Conservation (phyloP, 768 basidiomycete species). For the Kwoniella bestiolae region DNA sequence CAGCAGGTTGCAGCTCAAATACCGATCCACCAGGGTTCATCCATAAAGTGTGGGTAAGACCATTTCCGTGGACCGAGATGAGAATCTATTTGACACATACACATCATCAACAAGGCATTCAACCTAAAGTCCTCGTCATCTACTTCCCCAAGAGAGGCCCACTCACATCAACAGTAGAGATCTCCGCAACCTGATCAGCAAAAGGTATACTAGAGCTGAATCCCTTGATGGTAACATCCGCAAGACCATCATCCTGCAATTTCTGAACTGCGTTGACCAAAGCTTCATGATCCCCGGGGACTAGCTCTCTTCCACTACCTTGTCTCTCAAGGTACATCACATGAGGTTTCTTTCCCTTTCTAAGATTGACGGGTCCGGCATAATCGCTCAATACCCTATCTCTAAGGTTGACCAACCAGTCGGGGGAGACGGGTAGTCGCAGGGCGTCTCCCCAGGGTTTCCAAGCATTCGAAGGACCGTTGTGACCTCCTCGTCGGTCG, state of each 20-base stretch:
- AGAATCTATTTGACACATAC: slow-evolving; percentile 26
- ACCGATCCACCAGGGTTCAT: slow-evolving; percentile 36
- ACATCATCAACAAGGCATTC: too few relatives aligned
- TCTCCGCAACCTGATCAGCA: slow-evolving; percentile 35
- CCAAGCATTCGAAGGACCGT: slow-evolving; percentile 30
- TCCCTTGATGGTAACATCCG: slow-evolving; percentile 35
- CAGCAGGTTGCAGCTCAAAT: slow-evolving; percentile 31
- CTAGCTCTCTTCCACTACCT: slow-evolving; percentile 24
- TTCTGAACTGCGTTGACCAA: slow-evolving; percentile 25
- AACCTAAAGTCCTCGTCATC: too few relatives aligned
- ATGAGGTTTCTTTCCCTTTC: slow-evolving; percentile 21
- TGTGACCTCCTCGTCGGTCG: slow-evolving; percentile 38
- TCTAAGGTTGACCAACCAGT: slow-evolving; percentile 38
- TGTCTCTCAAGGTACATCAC: slow-evolving; percentile 46
- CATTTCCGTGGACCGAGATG: slow-evolving; percentile 42
- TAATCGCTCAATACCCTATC: slow-evolving; percentile 35
- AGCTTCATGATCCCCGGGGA: slow-evolving; percentile 28
- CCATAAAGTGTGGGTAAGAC: slow-evolving; percentile 41
- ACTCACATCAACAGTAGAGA: slow-evolving; percentile 40
- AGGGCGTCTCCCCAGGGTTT: slow-evolving; percentile 46
- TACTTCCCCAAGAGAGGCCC: not conserved
- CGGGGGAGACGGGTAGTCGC: slow-evolving; percentile 26
- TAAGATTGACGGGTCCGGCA: slow-evolving; percentile 28
- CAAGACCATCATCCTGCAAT: slow-evolving; percentile 34
- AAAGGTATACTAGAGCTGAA: slow-evolving; percentile 28